A percentile compares a stretch with the other conserved stretches of the same genome.
phyloP scores from a whole-genome alignment of 1,284 basidiomycete species.

The Sporisorium iseilematis-ciliati region DNA sequence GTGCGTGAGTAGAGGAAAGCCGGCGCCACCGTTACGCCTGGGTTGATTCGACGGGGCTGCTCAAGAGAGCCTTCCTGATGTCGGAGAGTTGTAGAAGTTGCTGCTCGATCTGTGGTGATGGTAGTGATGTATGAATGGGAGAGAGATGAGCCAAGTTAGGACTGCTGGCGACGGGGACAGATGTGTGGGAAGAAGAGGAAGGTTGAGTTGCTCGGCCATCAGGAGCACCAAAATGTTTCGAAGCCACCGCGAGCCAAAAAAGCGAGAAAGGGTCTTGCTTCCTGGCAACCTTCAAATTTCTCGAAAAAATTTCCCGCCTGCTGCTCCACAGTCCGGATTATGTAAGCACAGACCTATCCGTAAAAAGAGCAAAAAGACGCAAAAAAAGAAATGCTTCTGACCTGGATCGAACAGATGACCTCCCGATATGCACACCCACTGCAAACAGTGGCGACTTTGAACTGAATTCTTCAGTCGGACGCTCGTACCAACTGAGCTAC shows the following conservation, averaged over 20 bases:
- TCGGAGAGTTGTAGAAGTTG: no score
- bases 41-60: neutral
- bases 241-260: constrained; percentile 12
- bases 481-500: constrained; percentile 60
- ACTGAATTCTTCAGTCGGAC: constrained; percentile 57
- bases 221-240: neutral
- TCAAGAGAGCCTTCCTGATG: no score
- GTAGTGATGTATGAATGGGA: no score
- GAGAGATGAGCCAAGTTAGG: neutral
- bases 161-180: neutral
- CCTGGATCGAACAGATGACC: constrained; percentile 55
- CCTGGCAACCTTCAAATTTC: constrained; percentile 15
- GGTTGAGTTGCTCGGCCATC: constrained; percentile 9
- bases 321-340: constrained; percentile 21
- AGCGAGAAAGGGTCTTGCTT: constrained; percentile 12
- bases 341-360: neutral
- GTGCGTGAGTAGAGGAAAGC: neutral
- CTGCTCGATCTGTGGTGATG: no score
- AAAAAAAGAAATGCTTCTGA: constrained; percentile 41
- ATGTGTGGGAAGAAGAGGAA: neutral
- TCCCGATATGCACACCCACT: constrained; percentile 30
- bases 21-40: neutral
- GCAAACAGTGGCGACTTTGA: constrained; percentile 5
- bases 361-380: constrained; percentile 4
- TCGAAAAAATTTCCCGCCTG: constrained; percentile 33